Evolutionary conservation across 1,284 basidiomycete genomes (phyloP), one percentile per base, ranked within the genome.

Genomic region (Sanghuangporus sanghuang): DNA sequence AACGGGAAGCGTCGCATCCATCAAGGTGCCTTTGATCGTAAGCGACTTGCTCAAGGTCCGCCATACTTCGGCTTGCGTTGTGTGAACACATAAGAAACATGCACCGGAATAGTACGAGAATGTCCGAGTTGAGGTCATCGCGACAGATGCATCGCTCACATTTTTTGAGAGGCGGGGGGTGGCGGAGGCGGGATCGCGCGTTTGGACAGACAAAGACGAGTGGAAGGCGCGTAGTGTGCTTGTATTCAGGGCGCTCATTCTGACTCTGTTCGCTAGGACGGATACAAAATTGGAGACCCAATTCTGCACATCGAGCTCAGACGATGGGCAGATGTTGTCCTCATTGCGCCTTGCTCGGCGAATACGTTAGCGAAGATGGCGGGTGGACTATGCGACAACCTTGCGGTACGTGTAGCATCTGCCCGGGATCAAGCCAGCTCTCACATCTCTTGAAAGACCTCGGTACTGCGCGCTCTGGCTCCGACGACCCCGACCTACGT

Each of bases 291-390:
- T 49, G 93, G 95, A 0, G 93, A 98, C 71, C 92, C 96, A 0
- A 96, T 99, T 63, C 79, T 98, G 48, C 96, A 99, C 74, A 98
- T 99, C 62, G 95, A 98, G 78, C 84, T 99, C 0, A 83, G 96
- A 5, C 83, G 96, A 58, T 99, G 96, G 96, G 95, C 96, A 23
- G 96, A 99, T 72, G 75, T 98, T 32, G 94, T 98, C 49, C 85
- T 99, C 48, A 82, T 99, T 48, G 95, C 95, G 0, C 97, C 97
- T 0, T 96, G 94, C 71, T 95, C 93, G 0, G 96, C 96, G 9
- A 98, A 98, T 73, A 96, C 95, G 1, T 81, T 99, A 6, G 87
- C 95, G 7, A 99, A 98, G 77, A 89, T 99, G 55, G 89, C 93
- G 0, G 83, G 86, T 42, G 96, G 96, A 0, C 69, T 90, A 1